Conservation (phyloP, 441 rosid genomes). For the Mallotus repandus region DNA sequence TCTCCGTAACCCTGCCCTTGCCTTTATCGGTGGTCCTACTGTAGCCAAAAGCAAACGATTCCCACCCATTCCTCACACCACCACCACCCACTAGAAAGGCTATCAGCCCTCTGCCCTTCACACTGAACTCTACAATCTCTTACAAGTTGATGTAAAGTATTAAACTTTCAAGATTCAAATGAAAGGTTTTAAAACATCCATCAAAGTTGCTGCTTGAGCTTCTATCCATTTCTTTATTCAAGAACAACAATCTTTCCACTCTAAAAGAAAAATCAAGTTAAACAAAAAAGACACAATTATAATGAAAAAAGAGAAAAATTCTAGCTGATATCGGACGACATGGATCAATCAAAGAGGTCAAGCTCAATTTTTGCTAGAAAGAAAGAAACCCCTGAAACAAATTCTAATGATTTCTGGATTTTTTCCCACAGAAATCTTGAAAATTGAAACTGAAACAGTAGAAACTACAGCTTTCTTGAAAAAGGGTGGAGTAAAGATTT, state of each 20-base stretch:
- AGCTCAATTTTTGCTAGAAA: constrained; percentile 24
- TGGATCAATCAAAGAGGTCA: constrained; percentile 38
- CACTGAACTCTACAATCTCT: constrained; percentile 26
- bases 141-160: constrained; percentile 19
- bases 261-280: background rate
- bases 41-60: constrained; percentile 68
- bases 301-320: constrained; percentile 8
- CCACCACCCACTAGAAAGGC: constrained; percentile 24
- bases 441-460: constrained; percentile 1
- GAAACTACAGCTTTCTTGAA: background rate
- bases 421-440: background rate
- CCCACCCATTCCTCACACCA: constrained; percentile 66
- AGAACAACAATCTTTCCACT: background rate
- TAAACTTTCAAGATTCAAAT: constrained; percentile 28
- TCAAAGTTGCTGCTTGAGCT: constrained; percentile 14
- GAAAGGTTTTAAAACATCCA: constrained; percentile 1
- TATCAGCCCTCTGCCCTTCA: constrained; percentile 14
- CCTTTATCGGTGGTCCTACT: constrained; percentile 84
- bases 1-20: constrained; percentile 83
- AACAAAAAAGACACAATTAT: background rate
- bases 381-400: background rate
- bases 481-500: background rate
- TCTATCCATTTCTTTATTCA: constrained; percentile 32
- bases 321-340: constrained; percentile 95
- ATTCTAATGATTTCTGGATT: background rate